Evolutionary conservation across 306 rosid genomes (phyloP).

Genomic region (Acacia acuminata): DNA sequence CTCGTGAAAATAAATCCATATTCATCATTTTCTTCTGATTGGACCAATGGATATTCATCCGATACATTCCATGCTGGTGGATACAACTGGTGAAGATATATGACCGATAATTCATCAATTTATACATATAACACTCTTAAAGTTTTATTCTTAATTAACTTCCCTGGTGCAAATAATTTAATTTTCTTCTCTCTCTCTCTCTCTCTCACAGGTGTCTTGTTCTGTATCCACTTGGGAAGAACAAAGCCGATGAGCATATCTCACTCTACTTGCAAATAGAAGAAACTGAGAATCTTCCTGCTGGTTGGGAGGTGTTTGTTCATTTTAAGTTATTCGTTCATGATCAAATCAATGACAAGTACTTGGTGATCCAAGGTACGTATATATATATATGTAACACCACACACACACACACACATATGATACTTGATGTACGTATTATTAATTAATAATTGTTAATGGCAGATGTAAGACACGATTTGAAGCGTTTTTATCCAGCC

Average conservation of each 20-base stretch:
- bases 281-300: neutral
- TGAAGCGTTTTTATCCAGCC: neutral
- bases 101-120: too few relatives aligned
- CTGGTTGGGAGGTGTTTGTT: conserved; percentile 18
- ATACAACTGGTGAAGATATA: conserved; percentile 11
- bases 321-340: conserved; percentile 10
- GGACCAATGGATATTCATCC: neutral
- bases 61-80: conserved; percentile 11
- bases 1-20: neutral
- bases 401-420: neutral
- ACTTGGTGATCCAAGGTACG: conserved; percentile 22
- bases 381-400: neutral
- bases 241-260: neutral
- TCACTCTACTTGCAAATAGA: conserved; percentile 11
- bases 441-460: too few relatives aligned
- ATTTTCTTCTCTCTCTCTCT: too few relatives aligned
- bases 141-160: too few relatives aligned
- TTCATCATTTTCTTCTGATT: neutral
- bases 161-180: too few relatives aligned
- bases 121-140: too few relatives aligned
- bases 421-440: too few relatives aligned
- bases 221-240: conserved; percentile 24
- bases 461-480: neutral
- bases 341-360: conserved; percentile 10
- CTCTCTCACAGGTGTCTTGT: conserved; percentile 4